Evolutionary conservation across 2,329 filamentous ascomycete species (phyloP).

Genomic region (Metarhizium album): DNA sequence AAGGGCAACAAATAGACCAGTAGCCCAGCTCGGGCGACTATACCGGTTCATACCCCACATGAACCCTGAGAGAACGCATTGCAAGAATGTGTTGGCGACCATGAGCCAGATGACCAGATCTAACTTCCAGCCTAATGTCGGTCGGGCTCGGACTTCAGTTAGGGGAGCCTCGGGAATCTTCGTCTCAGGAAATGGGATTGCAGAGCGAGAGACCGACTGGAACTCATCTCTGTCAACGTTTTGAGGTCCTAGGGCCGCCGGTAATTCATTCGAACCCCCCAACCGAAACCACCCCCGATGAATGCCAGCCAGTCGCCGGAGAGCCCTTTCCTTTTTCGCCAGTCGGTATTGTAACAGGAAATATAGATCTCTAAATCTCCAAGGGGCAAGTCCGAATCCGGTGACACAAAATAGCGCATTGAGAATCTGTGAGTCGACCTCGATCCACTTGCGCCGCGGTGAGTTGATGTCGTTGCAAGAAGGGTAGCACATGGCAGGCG

Average conservation of each 20-base stretch:
- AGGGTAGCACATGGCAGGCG: constrained; percentile 61
- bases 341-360: constrained; percentile 58
- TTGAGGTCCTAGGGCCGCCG: constrained; percentile 39
- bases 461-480: constrained; percentile 64
- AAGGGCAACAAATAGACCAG: constrained; percentile 66
- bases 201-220: constrained; percentile 23
- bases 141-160: constrained; percentile 59
- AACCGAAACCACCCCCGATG: constrained; percentile 69
- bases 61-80: constrained; percentile 60
- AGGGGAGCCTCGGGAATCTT: constrained; percentile 56
- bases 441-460: constrained; percentile 73
- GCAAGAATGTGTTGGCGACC: constrained; percentile 68
- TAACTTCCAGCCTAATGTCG: constrained; percentile 63
- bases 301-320: constrained; percentile 62
- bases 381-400: constrained; percentile 73
- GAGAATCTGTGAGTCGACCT: constrained; percentile 68
- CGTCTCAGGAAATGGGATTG: constrained; percentile 50
- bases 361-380: constrained; percentile 73
- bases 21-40: constrained; percentile 67
- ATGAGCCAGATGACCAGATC: constrained; percentile 73
- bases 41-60: constrained; percentile 76
- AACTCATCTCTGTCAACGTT: constrained; percentile 32
- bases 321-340: constrained; percentile 37
- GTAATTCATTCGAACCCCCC: constrained; percentile 50
- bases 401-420: constrained; percentile 82